A percentile compares a stretch with the other conserved stretches of the same genome.
Conservation (phyloP, 139 green algal genomes). For the Picochlorum costavermella region DNA sequence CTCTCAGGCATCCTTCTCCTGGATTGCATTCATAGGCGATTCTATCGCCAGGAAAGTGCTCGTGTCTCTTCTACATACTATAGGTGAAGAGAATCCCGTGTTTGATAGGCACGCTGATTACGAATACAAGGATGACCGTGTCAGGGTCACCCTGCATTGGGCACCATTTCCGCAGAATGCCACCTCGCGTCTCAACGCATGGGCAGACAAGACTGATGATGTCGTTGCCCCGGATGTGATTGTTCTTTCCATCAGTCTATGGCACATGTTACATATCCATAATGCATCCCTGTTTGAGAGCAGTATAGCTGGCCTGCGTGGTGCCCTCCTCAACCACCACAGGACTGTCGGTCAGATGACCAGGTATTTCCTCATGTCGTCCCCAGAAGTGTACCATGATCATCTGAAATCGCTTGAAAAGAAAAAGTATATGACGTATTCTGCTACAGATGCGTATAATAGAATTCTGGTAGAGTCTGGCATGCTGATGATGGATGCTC, state of each 20-base stretch:
- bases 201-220: not conserved
- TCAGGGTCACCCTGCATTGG: not conserved
- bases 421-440: not conserved
- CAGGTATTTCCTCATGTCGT: not conserved
- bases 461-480: not conserved
- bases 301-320: no score
- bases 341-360: no score
- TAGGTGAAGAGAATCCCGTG: not conserved
- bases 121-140: not conserved
- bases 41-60: conserved; percentile 7
- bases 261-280: conserved; percentile 11
- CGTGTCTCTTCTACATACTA: not conserved
- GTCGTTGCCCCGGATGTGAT: not conserved
- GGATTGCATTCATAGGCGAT: conserved; percentile 7
- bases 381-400: not conserved
- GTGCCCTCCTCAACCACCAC: not conserved
- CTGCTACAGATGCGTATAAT: conserved; percentile 4
- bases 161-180: conserved; percentile 5
- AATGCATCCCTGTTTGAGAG: not conserved
- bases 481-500: no score
- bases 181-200: not conserved
- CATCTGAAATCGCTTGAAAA: conserved; percentile 1
- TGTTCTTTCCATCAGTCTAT: not conserved
- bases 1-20: not conserved
- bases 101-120: conserved; percentile 11